Conservation (phyloP, 345 rosid species). For the Aquilaria sinensis region DNA sequence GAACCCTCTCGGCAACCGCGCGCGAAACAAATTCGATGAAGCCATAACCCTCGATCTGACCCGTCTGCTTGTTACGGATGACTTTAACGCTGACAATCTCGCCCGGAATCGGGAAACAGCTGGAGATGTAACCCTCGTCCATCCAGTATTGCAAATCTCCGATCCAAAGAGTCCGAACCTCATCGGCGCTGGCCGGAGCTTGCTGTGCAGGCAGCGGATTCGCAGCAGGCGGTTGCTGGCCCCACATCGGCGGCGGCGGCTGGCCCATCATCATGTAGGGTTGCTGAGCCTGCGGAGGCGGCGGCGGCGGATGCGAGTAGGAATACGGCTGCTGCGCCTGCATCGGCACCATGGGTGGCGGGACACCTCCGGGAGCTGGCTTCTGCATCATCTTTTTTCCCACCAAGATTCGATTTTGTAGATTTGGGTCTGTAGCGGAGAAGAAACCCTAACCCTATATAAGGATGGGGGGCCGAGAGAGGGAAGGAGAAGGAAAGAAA, state of each 20-base stretch:
- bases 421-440: not conserved
- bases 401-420: not conserved
- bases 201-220: conserved; percentile 18
- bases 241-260: conserved; percentile 61
- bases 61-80: conserved; percentile 76
- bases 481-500: not conserved
- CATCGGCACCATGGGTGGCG: conserved; percentile 24
- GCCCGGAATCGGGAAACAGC: conserved; percentile 59
- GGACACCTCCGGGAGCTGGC: conserved; percentile 30
- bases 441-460: conserved; percentile 31
- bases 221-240: conserved; percentile 23
- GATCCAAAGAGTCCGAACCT: conserved; percentile 94
- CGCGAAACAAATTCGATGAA: conserved; percentile 64
- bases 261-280: conserved; percentile 48
- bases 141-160: conserved; percentile 96
- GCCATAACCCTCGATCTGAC: conserved; percentile 76
- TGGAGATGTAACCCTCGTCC: conserved; percentile 64
- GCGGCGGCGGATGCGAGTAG: conserved; percentile 36
- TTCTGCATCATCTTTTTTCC: conserved; percentile 52
- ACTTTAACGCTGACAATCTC: conserved; percentile 63
- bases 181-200: conserved; percentile 43
- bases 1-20: conserved; percentile 70
- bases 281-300: conserved; percentile 39
- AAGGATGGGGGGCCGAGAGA: not conserved
- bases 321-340: conserved; percentile 39